Percentiles rank a stretch among this genome's conserved stretches.
Evolutionary conservation across 2,329 filamentous ascomycete species (phyloP).

Genomic region (Colletotrichum sp.): DNA sequence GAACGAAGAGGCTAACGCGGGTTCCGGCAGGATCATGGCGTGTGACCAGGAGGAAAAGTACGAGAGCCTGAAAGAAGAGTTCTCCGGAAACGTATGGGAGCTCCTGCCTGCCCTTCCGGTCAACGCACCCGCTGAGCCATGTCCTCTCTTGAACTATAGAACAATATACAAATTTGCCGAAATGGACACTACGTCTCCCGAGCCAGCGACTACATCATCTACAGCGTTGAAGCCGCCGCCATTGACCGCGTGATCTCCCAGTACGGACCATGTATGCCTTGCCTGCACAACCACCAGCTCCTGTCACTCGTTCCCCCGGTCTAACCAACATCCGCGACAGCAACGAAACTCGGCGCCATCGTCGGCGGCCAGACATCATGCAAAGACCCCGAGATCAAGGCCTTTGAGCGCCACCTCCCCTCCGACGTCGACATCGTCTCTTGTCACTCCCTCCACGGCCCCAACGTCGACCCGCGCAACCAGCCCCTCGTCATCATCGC

Average conservation of each 20-base stretch:
- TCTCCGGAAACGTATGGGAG: conserved; percentile 78
- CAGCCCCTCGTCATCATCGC: conserved; percentile 95
- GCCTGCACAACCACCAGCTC: not conserved
- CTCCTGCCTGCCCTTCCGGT: not conserved
- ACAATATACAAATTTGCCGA: conserved; percentile 83
- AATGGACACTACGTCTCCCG: conserved; percentile 97
- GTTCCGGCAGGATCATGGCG: conserved; percentile 76
- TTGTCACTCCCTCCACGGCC: conserved; percentile 95
- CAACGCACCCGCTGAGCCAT: conserved; percentile 13
- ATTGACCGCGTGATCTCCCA: conserved; percentile 87
- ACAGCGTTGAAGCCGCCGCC: conserved; percentile 93
- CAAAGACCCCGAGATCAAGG: conserved; percentile 94
- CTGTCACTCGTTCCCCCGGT: not conserved
- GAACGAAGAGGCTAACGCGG: not conserved
- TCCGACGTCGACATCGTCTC: conserved; percentile 91
- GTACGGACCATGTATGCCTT: conserved; percentile 83
- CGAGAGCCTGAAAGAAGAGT: conserved; percentile 80
- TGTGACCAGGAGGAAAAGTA: conserved; percentile 93
- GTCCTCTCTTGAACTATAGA: conserved; percentile 47
- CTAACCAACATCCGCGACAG: conserved; percentile 50
- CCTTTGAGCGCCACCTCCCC: conserved; percentile 89
- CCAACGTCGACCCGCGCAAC: conserved; percentile 83
- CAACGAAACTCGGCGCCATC: conserved; percentile 93
- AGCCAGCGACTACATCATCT: conserved; percentile 97
- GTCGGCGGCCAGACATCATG: conserved; percentile 98